Percentiles rank a stretch among this genome's conserved stretches.
Conservation (phyloP, 2,329 filamentous ascomycete species). For the Pyrenochaeta sp. region DNA sequence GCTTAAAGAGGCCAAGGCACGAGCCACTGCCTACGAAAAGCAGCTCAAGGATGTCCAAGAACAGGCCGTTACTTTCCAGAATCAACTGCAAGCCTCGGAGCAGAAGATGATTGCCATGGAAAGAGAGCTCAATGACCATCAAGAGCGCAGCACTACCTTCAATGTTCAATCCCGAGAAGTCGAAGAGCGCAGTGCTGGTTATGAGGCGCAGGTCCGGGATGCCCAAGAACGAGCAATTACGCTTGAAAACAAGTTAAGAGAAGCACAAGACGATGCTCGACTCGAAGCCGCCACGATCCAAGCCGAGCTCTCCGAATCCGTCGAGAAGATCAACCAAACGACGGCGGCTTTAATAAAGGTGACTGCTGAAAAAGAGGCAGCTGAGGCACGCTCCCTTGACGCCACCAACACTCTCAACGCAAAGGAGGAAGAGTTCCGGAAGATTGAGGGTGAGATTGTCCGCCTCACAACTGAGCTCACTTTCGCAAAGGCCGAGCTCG, state of each 20-base stretch:
- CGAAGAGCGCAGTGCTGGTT: slow-evolving; percentile 30
- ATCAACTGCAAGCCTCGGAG: slow-evolving; percentile 35
- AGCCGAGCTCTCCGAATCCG: slow-evolving; percentile 44
- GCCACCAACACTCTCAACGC: slow-evolving; percentile 36
- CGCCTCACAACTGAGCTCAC: slow-evolving; percentile 79
- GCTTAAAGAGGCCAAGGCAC: slow-evolving; percentile 34
- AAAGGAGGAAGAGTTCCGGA: slow-evolving; percentile 47
- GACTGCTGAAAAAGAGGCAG: slow-evolving; percentile 40
- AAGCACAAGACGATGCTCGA: slow-evolving; percentile 43
- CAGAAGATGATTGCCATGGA: slow-evolving; percentile 38
- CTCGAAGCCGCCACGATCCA: slow-evolving; percentile 45
- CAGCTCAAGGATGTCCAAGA: slow-evolving; percentile 44
- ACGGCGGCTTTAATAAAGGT: slow-evolving; percentile 33
- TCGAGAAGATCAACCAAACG: slow-evolving; percentile 39
- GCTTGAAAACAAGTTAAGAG: slow-evolving; percentile 42
- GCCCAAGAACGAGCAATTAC: slow-evolving; percentile 41
- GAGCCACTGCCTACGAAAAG: slow-evolving; percentile 39
- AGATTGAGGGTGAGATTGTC: slow-evolving; percentile 68
- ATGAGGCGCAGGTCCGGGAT: slow-evolving; percentile 43
- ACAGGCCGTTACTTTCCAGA: slow-evolving; percentile 37
- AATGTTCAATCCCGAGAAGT: slow-evolving; percentile 30
- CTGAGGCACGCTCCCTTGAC: slow-evolving; percentile 39
- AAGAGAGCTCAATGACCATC: slow-evolving; percentile 37
- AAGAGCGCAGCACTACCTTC: slow-evolving; percentile 32
- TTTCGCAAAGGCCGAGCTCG: slow-evolving; percentile 89